A percentile compares a stretch with the other conserved stretches of the same genome.
phyloP scores from a whole-genome alignment of 768 basidiomycete genomes.

The Termitomyces sp. region DNA sequence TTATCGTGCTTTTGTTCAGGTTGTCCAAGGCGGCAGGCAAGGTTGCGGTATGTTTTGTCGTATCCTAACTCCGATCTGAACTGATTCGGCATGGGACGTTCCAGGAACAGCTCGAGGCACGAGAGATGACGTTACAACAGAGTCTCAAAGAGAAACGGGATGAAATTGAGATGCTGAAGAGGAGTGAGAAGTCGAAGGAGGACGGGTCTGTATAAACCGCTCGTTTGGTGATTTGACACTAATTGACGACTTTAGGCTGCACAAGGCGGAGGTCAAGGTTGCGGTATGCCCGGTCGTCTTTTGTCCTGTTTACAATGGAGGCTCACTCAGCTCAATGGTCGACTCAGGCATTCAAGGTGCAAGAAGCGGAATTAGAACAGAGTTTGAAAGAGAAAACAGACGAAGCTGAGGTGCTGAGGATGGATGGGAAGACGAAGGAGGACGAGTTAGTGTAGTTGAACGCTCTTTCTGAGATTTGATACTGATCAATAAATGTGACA shows the following conservation, averaged over 20 bases:
- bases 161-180: background rate
- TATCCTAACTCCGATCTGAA: background rate
- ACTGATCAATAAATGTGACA: background rate
- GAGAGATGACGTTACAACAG: slow-evolving; percentile 38
- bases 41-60: background rate
- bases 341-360: slow-evolving; percentile 34
- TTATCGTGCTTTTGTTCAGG: background rate
- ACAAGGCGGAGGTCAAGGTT: background rate
- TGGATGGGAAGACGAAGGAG: background rate
- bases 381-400: slow-evolving; percentile 11
- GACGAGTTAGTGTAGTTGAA: background rate
- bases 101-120: slow-evolving; percentile 39
- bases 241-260: background rate
- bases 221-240: background rate
- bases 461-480: background rate
- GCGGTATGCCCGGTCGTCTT: background rate
- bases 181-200: background rate
- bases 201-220: background rate
- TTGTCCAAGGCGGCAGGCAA: background rate
- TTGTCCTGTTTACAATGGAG: background rate
- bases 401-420: background rate
- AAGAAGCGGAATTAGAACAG: slow-evolving; percentile 37
- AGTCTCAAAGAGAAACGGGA: slow-evolving; percentile 10
- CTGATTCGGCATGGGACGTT: background rate
- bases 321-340: background rate